Evolutionary conservation across 768 basidiomycete genomes (phyloP), one percentile per base, ranked within the genome.

Genomic region (Coprinopsis strossmayeri): DNA sequence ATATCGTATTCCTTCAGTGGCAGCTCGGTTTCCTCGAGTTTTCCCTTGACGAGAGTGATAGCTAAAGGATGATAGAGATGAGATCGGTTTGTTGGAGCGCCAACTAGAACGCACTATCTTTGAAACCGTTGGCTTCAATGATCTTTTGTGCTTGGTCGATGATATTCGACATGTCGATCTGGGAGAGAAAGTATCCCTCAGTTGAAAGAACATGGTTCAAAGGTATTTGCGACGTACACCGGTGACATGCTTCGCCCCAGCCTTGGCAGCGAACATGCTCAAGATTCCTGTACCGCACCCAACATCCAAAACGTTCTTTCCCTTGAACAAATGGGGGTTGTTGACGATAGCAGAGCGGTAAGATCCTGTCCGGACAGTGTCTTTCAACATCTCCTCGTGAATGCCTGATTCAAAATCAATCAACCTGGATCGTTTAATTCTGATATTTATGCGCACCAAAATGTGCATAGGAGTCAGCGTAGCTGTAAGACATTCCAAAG

Each of bases 101-200:
- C 21, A 17, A 26, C 3, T 20, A 42, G 45, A 15, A 59, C 91
- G 56, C 53, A 97, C 94, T 87, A 63, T 96, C 87, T 69, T 84
- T 82, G 76, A 97, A 97, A 42, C 94, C 94, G 57, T 99, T 99
- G 13, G 90, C 88, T 58, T 92, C 86, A 56, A 98, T 83, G 55
- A 99, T 99, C 69, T 91, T 95, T 72, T 86, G 81, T 2, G 96
- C 96, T 71, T 98, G 95, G 72, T 98, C 96, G 67, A 98, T 90
- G 69, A 99, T 99, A 71, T 99, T 99, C 50, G 93, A 96, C 96
- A 99, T 99, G 72, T 99, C 96, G 68, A 99, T 94, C 91, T 94
- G 40, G 38, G 51, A 7, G 27, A 25, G 28, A 20, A 12, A 18
- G 9, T 27, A 26, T 45, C 7, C 27, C 10, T 55, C 35, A 51